Evolutionary conservation across 2,329 filamentous ascomycete genomes (phyloP).

Genomic region (Venturia oleaginea): DNA sequence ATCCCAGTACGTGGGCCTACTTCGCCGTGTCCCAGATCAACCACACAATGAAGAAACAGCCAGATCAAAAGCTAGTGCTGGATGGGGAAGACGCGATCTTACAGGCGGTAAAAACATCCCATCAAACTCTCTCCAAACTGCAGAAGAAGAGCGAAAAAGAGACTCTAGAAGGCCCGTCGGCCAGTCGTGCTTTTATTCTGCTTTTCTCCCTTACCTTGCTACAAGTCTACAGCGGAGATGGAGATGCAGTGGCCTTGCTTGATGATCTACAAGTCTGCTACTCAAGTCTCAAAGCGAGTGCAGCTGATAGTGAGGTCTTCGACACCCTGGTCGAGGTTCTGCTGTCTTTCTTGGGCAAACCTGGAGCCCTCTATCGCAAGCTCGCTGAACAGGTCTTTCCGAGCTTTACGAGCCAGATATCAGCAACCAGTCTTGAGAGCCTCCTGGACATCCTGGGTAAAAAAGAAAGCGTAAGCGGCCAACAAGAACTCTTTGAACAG

Average conservation of each 20-base stretch:
- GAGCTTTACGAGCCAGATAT: conserved; percentile 68
- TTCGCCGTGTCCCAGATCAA: not conserved
- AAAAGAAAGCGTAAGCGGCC: conserved; percentile 73
- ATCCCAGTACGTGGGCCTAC: conserved; percentile 9
- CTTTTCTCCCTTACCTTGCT: conserved; percentile 78
- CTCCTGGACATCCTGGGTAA: conserved; percentile 62
- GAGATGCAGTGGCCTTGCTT: conserved; percentile 73
- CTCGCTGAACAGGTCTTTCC: conserved; percentile 83
- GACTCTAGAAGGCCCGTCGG: conserved; percentile 29
- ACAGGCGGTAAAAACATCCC: conserved; percentile 28
- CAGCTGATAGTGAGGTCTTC: conserved; percentile 21
- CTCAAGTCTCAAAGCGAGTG: conserved; percentile 43
- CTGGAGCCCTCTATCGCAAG: conserved; percentile 74
- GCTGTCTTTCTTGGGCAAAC: conserved; percentile 79
- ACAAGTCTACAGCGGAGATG: conserved; percentile 82
- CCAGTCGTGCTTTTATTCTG: conserved; percentile 60
- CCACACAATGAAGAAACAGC: conserved; percentile 18
- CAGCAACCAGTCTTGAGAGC: conserved; percentile 59
- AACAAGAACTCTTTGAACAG: conserved; percentile 68
- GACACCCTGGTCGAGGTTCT: conserved; percentile 78
- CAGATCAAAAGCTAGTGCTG: conserved; percentile 24
- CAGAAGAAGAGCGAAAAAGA: conserved; percentile 19
- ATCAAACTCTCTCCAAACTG: conserved; percentile 19
- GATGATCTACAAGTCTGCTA: conserved; percentile 73
- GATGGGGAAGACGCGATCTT: conserved; percentile 38